Evolutionary conservation across 169 alveolate genomes (phyloP), one percentile per base, ranked within the genome.

Genomic region (Plasmodium gonderi): DNA sequence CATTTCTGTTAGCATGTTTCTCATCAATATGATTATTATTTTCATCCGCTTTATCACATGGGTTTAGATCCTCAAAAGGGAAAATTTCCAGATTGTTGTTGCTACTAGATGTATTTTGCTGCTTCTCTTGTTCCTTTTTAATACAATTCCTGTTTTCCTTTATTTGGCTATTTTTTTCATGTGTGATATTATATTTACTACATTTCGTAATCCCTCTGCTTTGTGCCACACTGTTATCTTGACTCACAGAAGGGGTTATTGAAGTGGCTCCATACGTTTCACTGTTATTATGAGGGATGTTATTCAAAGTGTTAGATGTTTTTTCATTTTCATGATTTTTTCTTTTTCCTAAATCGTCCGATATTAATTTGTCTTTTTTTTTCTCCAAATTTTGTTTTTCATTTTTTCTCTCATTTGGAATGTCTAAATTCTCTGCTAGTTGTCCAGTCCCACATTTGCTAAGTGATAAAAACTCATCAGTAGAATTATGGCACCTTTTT

Each of bases 401-500:
- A 0, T 31, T 20, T n/a, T 31, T 65, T 40, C 4, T 44, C 33
- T 9, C 68, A 1, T 33, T 64, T 60, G 47, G 14, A 29, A 29
- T 65, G 33, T 26, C 6, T 5, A 3, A n/a, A 20, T 75, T 14
- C 31, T 42, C 40, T 17, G 38, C 20, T 11, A 17, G 17, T 42
- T 5, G 6, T 8, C 44, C 26, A 36, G 6, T 7, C 20, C 45
- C 49, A n/a, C 67, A 17, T 14, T 44, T 65, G 47, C 8, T 9
- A 80, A 65, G 44, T 31, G 75, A 11, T n/a, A 42, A 65, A 80
- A 5, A 40, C 3, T 64, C 72, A 17, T 65, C 79, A 65, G 20
- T 69, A 54, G 64, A 80, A 8, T 60, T 76, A 33, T 80, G 20
- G 26, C 92, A 83, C 65, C 77, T 83, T 72, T 83, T 83, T 23